Evolutionary conservation across 2,329 filamentous ascomycete species (phyloP), one percentile per base, ranked within the genome.

Genomic region (Aspergillus sp.): DNA sequence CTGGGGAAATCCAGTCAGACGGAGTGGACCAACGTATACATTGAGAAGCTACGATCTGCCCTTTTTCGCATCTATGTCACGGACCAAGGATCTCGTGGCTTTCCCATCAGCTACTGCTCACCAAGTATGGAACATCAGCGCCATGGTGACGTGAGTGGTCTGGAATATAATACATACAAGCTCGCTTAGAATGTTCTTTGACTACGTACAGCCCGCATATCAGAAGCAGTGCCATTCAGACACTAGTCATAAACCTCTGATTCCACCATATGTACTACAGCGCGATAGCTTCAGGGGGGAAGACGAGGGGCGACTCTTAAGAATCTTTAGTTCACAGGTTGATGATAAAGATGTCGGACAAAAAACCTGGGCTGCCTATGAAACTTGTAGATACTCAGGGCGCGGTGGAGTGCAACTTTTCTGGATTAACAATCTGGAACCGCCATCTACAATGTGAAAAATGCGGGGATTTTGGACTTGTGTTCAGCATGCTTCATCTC

Each of bases 341-440:
- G 67, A 73, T 22, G 75, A 77, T 50, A 74, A 77, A 57, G 66
- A 65, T 45, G 70, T 71, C 7, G 68, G 70, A 19, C 66, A 65
- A 30, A 60, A 60, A 64, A 7, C 62, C 68, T 19, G 52, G 53
- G 30, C 68, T 71, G 13, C 57, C 64, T 5, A 66, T 77, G 15
- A 70, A 68, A 17, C 61, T 70, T 17, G 69, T 74, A 3, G 68
- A 71, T 49, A 68, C 74, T 19, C 71, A 71, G 60, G 65, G 69
- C 46, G 74, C 69, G 11, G 72, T 77, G 47, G 72, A 74, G 41
- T 77, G 75, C 60, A 74, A 76, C 56, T 76, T 76, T 61, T 76
- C 74, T 63, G 72, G 70, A 22, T 70, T 74, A 4, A 74, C 74
- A n/a, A 76, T 77, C 46, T 76, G 75, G 75, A 76, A 77, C 54